phyloP scores from a whole-genome alignment of 805 yeast genomes.

The Zygosaccharomyces gambellarensis region DNA sequence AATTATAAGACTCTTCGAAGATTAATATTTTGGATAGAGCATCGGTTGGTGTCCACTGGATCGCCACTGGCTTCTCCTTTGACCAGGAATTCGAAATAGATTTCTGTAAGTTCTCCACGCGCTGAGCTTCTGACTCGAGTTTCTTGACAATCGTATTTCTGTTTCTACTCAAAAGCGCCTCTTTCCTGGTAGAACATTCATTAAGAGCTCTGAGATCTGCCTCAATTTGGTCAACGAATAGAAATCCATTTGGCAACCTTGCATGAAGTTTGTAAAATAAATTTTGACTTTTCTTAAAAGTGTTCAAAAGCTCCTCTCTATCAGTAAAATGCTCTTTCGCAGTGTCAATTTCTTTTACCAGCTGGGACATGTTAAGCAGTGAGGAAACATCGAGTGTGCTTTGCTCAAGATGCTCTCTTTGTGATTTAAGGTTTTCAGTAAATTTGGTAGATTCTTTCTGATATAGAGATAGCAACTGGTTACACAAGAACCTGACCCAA shows the following conservation, averaged over 20 bases:
- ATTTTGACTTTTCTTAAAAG: conserved; percentile 30
- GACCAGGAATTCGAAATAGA: conserved; percentile 45
- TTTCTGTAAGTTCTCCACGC: conserved; percentile 34
- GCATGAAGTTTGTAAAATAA: conserved; percentile 37
- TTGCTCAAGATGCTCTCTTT: conserved; percentile 38
- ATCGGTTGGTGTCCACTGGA: conserved; percentile 37
- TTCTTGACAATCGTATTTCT: conserved; percentile 40
- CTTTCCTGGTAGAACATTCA: conserved; percentile 37
- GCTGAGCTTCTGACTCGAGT: conserved; percentile 39
- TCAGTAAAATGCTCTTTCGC: conserved; percentile 21
- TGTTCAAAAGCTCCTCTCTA: conserved; percentile 22
- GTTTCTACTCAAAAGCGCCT: conserved; percentile 39
- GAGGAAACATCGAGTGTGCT: conserved; percentile 36
- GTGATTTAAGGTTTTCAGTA: conserved; percentile 30
- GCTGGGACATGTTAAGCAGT: conserved; percentile 35
- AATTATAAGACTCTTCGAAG: conserved; percentile 25
- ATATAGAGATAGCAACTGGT: conserved; percentile 40
- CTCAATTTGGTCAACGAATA: conserved; percentile 59
- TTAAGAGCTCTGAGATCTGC: conserved; percentile 41
- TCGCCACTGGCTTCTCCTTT: conserved; percentile 43
- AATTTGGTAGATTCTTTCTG: conserved; percentile 29
- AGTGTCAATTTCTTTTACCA: conserved; percentile 39
- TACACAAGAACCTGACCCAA: conserved; percentile 49
- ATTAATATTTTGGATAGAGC: conserved; percentile 42
- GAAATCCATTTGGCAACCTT: conserved; percentile 50